phyloP scores from a whole-genome alignment of 108 stramenopile genomes.

The Fistulifera pelliculosa region DNA sequence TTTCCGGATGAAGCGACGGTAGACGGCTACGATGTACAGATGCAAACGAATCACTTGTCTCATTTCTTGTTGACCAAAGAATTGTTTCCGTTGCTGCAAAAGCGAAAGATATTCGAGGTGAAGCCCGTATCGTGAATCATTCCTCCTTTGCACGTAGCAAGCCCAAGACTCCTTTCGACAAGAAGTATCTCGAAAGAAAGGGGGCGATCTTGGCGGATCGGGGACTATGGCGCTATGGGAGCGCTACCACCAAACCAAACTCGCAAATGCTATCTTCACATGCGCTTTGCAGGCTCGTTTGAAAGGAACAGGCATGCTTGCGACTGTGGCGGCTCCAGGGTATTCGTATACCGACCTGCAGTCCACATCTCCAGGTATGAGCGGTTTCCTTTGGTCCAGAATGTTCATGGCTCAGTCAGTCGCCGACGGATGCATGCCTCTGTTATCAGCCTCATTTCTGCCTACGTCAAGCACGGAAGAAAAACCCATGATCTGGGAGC shows the following conservation, averaged over 20 bases:
- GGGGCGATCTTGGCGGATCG: conserved; percentile 38
- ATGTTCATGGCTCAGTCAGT: conserved; percentile 9
- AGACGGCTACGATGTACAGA: conserved; percentile 60
- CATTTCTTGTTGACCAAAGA: conserved; percentile 48
- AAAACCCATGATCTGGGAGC: conserved; percentile 16
- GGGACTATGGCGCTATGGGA: conserved; percentile 11
- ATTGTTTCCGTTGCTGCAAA: conserved; percentile 34
- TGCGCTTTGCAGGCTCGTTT: conserved; percentile 32
- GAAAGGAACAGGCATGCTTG: conserved; percentile 21
- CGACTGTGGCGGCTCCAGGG: conserved; percentile 14
- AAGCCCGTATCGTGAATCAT: conserved; percentile 42
- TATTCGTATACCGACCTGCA: conserved; percentile 14
- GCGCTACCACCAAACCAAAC: conserved; percentile 50
- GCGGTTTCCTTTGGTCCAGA: conserved; percentile 4
- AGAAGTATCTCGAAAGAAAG: conserved; percentile 42
- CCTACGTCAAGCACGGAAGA: conserved; percentile 10
- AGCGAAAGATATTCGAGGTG: conserved; percentile 27
- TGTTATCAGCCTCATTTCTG: conserved; percentile 15
- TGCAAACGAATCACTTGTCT: conserved; percentile 50
- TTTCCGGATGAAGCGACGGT: conserved; percentile 26
- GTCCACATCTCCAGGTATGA: conserved; percentile 12
- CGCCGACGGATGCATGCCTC: conserved; percentile 27
- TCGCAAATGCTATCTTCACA: conserved; percentile 54
- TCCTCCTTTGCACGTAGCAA: conserved; percentile 12
- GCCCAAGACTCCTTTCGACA: conserved; percentile 19